Base-by-base conservation (phyloP, 148 eudicot species). In the Rhododendron mucronatum region DNA sequence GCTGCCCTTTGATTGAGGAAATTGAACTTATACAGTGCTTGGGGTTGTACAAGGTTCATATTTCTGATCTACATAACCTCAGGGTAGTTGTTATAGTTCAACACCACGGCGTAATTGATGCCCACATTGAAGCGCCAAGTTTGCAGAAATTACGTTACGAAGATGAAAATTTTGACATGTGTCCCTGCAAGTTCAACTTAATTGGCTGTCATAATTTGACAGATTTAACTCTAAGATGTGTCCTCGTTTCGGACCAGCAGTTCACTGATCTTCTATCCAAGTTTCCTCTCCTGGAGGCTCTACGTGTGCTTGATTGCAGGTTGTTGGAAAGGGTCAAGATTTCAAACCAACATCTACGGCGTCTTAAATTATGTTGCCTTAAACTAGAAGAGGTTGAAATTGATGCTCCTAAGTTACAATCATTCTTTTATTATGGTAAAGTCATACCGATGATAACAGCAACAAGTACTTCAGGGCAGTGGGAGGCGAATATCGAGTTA, bases 1-100 rank as follows among this genome's bases (percentile, higher is more conserved):
- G 76, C 37, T 71, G 76, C 76, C 76, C 76, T 71, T 71, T 71
- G 76, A 71, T 71, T 30, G 76, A 71, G 37, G 76, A 71, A 30
- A 71, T 71, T 71, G 76, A 71, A 71, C 76, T 71, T 30, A 14
- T 11, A 11, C 7, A 3, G 18, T 71, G 76, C 37, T 28, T 28
- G 18, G 76, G 76, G 18, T 12, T 71, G 76, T 7, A 30, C 15
- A 30, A 71, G 76, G 39, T 71, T 71, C 76, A 71, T 26, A 71
- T 71, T n/a, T 28, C 39, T 30, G 76, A 14, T 71, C 76, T 71
- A 1, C 76, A 71, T 71, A 71, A 71, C 76, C 76, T 71, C 18
- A 71, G 30, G 76, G 6, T 28, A 12, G 76, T 71, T 28, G 15
- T 15, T 71, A 13, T 71, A 8, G 76, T 71, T 30, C 76, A 28